These are phyloP conservation scores for Phytophthora cryptogea DNA, from an alignment of 352 stramenopile species.

Conservation along the genomic window DNA sequence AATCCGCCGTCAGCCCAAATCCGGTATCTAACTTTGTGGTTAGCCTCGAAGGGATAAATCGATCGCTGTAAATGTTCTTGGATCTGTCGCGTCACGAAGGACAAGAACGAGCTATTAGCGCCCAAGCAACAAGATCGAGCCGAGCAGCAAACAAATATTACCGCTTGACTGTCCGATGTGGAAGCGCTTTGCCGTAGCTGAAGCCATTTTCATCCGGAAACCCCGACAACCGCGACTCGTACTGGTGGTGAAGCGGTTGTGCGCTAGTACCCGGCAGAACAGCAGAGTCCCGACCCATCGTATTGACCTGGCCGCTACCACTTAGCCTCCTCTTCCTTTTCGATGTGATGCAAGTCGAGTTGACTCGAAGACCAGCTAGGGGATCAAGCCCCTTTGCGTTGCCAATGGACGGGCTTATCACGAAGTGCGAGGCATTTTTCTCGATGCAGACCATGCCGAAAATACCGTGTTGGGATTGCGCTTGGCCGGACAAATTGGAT, in stretches of 20 bases:
- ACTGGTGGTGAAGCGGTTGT: conserved; percentile 56
- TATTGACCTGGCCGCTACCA: conserved; percentile 7
- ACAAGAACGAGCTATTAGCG: conserved; percentile 6
- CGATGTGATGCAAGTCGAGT: conserved; percentile 14
- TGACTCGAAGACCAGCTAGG: conserved; percentile 12
- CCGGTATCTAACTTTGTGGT: conserved; percentile 77
- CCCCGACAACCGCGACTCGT: conserved; percentile 45
- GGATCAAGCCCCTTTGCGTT: conserved; percentile 16
- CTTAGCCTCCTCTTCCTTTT: conserved; percentile 32
- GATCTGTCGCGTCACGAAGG: conserved; percentile 32
- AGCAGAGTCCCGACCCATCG: conserved; percentile 23
- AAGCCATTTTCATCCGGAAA: conserved; percentile 40
- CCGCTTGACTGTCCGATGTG: conserved; percentile 60
- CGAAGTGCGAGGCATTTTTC: conserved; percentile 32
- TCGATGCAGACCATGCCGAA: conserved; percentile 38
- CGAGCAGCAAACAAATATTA: conserved; percentile 12
- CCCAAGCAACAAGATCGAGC: background rate
- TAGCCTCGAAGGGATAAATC: conserved; percentile 82
- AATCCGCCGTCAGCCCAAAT: conserved; percentile 64
- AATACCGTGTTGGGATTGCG: conserved; percentile 40
- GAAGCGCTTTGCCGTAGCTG: conserved; percentile 34
- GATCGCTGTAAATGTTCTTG: conserved; percentile 88
- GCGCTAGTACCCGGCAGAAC: conserved; percentile 18
- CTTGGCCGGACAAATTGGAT: conserved; percentile 37
- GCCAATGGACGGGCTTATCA: conserved; percentile 26